Conservation (phyloP, 1,284 basidiomycete genomes). For the Abortiporus biennis region DNA sequence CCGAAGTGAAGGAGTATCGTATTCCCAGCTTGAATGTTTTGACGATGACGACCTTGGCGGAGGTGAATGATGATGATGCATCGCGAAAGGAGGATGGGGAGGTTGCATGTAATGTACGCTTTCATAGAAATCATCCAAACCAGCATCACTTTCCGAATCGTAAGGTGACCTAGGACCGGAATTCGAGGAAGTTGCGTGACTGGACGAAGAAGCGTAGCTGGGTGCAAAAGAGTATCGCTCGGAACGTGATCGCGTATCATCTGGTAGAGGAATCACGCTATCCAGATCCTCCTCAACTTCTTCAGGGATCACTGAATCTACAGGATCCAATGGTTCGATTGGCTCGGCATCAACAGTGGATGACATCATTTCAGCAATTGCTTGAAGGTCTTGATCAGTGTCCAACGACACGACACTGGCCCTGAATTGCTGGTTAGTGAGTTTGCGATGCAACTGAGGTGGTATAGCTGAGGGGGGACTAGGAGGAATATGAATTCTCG, state of each 20-base stretch:
- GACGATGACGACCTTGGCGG: constrained; percentile 13
- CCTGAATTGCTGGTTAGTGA: background rate
- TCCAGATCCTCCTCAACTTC: background rate
- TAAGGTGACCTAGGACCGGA: background rate
- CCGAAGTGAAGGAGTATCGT: constrained; percentile 38
- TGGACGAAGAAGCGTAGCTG: background rate
- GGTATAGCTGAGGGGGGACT: background rate
- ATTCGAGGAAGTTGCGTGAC: background rate
- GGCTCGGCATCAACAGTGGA: constrained; percentile 14
- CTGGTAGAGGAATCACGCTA: constrained; percentile 1
- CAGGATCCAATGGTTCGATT: constrained; percentile 1
- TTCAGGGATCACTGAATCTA: background rate
- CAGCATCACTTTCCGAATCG: constrained; percentile 4
- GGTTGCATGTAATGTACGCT: constrained; percentile 17
- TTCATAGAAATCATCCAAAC: constrained; percentile 23
- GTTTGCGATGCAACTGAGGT: constrained; percentile 5
- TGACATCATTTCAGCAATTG: constrained; percentile 27
- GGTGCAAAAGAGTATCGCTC: too few species aligned
- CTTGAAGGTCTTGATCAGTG: constrained; percentile 27
- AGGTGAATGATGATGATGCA: constrained; percentile 5
- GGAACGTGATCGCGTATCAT: too few species aligned
- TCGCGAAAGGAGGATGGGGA: constrained; percentile 9
- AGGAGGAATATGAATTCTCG: background rate
- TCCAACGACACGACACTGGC: constrained; percentile 22
- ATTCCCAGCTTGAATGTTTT: constrained; percentile 19